Evolutionary conservation across 805 yeast species (phyloP), one percentile per base, ranked within the genome.

Genomic region (Yamadazyma nakazawae): DNA sequence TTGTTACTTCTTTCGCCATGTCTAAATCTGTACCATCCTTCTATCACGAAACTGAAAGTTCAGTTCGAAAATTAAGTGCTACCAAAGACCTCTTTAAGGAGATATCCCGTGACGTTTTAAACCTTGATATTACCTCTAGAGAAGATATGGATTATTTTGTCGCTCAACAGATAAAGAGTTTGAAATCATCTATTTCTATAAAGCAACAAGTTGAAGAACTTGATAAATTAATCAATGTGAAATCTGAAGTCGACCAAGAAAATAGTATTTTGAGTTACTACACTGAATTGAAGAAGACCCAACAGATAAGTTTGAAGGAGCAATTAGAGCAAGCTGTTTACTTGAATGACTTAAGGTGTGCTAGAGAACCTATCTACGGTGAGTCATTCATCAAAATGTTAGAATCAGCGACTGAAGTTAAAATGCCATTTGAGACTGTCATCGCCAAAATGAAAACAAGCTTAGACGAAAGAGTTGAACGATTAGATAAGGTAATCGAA

Each of bases 1-100:
- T 94, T 54, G 78, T 88, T 35, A 94, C 99, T 0, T 91, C 98
- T 1, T 84, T 88, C 61, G 86, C 92, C 0, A 71, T 90, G 72
- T 80, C 80, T 2, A 72, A 74, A 40, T 79, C 89, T 1, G 89
- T 87, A 5, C 68, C 77, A 2, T 67, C 80, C 1, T 61, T 69
- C 6, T 88, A 71, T 58, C 63, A 64, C 19, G 53, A 63, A 12
- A 67, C 69, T 25, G 80, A 78, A 44, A 51, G 68, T 36, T 49
- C 71, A 37, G 62, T 64, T 42, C 35, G 58, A 43, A 48, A 62
- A 50, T 40, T 59, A 11, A 34, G 39, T 12, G 31, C 11, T 4
- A n/a, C 42, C 5, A 18, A 21, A 2, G 45, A 43, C 30, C 13
- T 45, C 7, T 43, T 40, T 17, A 50, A 54, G 1, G 42, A 50